These are phyloP conservation scores for Blastocystis sp. DNA, from an alignment of 352 stramenopile genomes.

Conservation along the genomic window DNA sequence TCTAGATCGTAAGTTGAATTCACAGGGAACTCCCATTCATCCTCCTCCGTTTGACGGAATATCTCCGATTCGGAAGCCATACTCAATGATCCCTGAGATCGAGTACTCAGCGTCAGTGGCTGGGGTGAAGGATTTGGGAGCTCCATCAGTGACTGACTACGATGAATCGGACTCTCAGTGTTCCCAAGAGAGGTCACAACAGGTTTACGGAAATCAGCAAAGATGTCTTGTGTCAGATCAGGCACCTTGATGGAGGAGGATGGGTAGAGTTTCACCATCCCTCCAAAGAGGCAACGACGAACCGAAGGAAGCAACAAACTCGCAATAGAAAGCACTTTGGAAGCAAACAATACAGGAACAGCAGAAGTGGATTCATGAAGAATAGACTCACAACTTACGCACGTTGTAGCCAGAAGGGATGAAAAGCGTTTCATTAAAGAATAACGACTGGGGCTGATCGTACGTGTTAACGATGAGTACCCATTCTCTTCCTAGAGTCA, in stretches of 20 bases:
- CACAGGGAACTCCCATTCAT: neutral
- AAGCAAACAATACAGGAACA: slow-evolving; percentile 47
- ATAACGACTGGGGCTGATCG: neutral
- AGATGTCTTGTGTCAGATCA: slow-evolving; percentile 28
- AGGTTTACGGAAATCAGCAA: neutral
- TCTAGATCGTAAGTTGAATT: neutral
- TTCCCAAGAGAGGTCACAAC: neutral
- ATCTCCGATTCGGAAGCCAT: neutral
- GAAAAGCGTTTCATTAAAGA: slow-evolving; percentile 15
- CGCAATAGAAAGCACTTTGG: slow-evolving; percentile 20
- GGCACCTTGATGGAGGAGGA: neutral
- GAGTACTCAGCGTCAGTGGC: neutral
- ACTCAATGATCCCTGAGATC: neutral
- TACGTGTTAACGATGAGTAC: neutral
- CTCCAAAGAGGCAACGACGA: neutral
- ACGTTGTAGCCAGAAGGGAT: neutral
- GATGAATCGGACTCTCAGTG: neutral
- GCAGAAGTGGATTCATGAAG: neutral
- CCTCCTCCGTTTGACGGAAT: neutral
- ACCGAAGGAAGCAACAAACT: slow-evolving; percentile 13
- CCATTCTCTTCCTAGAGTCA: slow-evolving; percentile 24
- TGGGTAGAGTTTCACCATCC: neutral
- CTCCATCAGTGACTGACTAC: neutral
- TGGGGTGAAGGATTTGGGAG: neutral
- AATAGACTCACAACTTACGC: slow-evolving; percentile 12